Evolutionary conservation across 768 basidiomycete genomes (phyloP).

Genomic region (Boletus bicolor): DNA sequence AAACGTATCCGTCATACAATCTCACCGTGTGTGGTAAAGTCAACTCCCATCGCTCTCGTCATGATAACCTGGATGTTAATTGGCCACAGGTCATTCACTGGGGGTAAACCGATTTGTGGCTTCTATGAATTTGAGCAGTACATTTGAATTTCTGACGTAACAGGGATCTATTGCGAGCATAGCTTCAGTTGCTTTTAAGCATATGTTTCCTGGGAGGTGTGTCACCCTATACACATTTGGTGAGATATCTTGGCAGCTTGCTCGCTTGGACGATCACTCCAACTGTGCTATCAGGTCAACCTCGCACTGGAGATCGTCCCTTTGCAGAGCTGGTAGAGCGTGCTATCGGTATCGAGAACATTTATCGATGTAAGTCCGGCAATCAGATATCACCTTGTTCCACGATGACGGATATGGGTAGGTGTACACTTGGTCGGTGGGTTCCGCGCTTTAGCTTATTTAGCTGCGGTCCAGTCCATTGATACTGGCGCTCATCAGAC

Average conservation of each 20-base stretch:
- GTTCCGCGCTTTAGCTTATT: background rate
- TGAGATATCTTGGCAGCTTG: constrained; percentile 12
- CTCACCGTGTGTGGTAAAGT: constrained; percentile 33
- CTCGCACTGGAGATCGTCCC: constrained; percentile 41
- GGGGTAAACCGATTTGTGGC: constrained; percentile 27
- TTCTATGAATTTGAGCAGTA: background rate
- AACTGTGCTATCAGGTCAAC: constrained; percentile 40
- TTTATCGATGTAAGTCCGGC: constrained; percentile 38
- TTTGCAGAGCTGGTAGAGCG: constrained; percentile 42
- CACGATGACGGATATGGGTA: constrained; percentile 13
- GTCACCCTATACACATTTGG: constrained; percentile 45
- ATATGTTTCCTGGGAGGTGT: constrained; percentile 27
- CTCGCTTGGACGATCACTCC: background rate
- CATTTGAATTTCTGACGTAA: constrained; percentile 6
- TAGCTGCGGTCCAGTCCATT: background rate
- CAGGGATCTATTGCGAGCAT: constrained; percentile 40
- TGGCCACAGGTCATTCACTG: constrained; percentile 38
- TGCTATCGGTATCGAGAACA: constrained; percentile 34
- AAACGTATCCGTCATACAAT: constrained; percentile 32
- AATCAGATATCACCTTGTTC: background rate
- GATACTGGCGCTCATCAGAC: constrained; percentile 30
- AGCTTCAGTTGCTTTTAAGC: constrained; percentile 33
- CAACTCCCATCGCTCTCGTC: background rate
- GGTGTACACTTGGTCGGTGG: constrained; percentile 45
- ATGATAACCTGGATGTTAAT: constrained; percentile 1